Base-by-base conservation (phyloP, 805 yeast species). In the Candida glaebosa region DNA sequence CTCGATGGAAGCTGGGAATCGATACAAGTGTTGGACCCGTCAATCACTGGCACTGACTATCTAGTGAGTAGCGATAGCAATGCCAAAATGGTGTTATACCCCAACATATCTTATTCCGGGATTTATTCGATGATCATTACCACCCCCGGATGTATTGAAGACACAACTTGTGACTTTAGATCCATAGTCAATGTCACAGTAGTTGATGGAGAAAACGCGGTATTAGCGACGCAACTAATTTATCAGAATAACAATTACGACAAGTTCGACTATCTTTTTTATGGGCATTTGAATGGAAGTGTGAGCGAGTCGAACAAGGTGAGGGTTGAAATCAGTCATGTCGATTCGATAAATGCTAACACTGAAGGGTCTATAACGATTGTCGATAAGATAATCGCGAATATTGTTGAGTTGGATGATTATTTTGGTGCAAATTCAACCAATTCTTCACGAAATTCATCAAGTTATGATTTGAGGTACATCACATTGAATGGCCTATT, bases 121-220 rank as follows among this genome's bases (percentile, higher is more conserved):
- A 71, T 79, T 44, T 93, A 88, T 59, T 69, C 87, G 0, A 70
- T 93, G 18, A 67, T 78, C 39, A 52, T 90, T 38, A 83, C 78
- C 52, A 93, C 99, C 0, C 96, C 96, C 0, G 98, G 98, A 0
- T 93, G 99, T 65, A 40, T 59, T 1, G 57, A 51, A 3, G 96
- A 86, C 56, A 61, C 66, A 38, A 74, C 93, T 0, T 93, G 99
- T 63, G 50, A 57, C 17, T 44, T 65, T 16, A 75, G 99, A 56
- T 91, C 95, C 8, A 74, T 78, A 18, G 91, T 87, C 3, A 87
- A 87, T 51, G 96, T 83, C 0, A 75, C 95, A 0, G 67, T 90
- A 2, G 67, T 61, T 47, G 75, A 76, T 30, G 72, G 71, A 7
- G 67, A 73, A 24, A 77, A 75, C 17, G 63, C 63, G 3, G 42